Evolutionary conservation across 176 grass and related monocot genomes (phyloP).

Genomic region (Musa troglodytarum): DNA sequence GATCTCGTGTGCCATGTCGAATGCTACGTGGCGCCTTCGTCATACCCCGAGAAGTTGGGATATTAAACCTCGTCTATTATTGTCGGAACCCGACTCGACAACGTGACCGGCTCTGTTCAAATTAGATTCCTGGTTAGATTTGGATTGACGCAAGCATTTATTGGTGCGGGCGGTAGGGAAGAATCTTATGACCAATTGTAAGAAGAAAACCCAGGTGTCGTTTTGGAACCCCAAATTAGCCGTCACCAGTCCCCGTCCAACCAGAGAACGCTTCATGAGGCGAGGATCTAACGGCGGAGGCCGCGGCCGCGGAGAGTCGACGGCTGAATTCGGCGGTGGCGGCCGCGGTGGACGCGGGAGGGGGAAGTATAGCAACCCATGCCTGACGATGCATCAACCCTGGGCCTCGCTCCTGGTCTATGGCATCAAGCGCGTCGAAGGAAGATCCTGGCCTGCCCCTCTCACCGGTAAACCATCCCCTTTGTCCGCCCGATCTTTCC

Average conservation of each 20-base stretch:
- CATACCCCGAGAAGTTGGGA: too few relatives aligned
- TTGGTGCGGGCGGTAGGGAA: too few relatives aligned
- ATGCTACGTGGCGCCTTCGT: too few relatives aligned
- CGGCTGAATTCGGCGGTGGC: background rate
- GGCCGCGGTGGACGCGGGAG: conserved; percentile 2
- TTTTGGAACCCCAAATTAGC: background rate
- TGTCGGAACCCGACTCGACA: too few relatives aligned
- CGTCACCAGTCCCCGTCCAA: background rate
- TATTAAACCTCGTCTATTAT: too few relatives aligned
- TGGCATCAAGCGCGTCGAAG: conserved; percentile 94
- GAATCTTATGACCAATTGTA: background rate
- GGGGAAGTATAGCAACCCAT: conserved; percentile 43
- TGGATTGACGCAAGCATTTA: too few relatives aligned
- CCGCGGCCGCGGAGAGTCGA: background rate
- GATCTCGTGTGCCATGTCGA: too few relatives aligned
- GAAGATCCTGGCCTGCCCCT: conserved; percentile 80
- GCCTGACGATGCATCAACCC: conserved; percentile 96
- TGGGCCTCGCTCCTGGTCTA: conserved; percentile 88
- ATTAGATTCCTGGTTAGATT: too few relatives aligned
- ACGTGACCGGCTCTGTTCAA: too few relatives aligned
- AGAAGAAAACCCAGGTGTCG: background rate
- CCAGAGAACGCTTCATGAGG: background rate
- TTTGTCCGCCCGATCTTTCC: background rate
- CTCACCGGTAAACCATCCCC: conserved; percentile 27
- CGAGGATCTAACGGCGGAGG: background rate